These are phyloP conservation scores for Hypoxylon sp. DNA, from an alignment of 2,329 filamentous ascomycete genomes.

Conservation along the genomic window DNA sequence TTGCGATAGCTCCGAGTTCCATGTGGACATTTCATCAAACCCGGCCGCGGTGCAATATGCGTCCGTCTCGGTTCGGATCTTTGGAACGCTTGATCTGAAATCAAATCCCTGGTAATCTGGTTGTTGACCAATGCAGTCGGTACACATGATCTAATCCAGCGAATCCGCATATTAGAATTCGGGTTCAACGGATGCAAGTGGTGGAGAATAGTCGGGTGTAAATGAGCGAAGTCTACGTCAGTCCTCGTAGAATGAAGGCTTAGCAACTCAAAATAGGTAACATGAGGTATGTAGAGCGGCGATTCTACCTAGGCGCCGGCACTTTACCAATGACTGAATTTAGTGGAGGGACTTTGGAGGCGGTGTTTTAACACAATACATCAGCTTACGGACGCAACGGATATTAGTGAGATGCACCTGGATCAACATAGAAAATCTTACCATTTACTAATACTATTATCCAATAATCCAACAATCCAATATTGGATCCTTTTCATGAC, in stretches of 20 bases:
- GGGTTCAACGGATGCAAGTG: constrained; percentile 4
- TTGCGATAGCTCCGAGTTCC: neutral
- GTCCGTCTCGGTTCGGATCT: neutral
- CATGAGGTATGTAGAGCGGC: neutral
- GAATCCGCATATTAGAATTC: neutral
- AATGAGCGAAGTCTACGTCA: constrained; percentile 4
- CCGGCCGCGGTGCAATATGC: constrained; percentile 2
- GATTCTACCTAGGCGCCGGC: constrained; percentile 22
- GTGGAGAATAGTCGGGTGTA: neutral
- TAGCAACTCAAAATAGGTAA: constrained; percentile 32
- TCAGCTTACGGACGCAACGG: constrained; percentile 32
- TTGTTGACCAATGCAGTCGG: neutral
- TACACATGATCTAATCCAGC: constrained; percentile 5
- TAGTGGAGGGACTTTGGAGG: constrained; percentile 13
- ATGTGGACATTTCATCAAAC: neutral
- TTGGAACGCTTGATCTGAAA: neutral
- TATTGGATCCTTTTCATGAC: neutral
- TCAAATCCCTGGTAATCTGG: neutral
- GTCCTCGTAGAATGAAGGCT: constrained; percentile 23
- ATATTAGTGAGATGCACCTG: constrained; percentile 30
- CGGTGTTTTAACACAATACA: constrained; percentile 19
- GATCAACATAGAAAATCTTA: constrained; percentile 12
- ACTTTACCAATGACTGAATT: constrained; percentile 1
- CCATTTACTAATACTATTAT: constrained; percentile 16
- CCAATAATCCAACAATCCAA: neutral